Evolutionary conservation across 73 alveolate species (phyloP), one percentile per base, ranked within the genome.

Genomic region (Paramecium biaurelia): DNA sequence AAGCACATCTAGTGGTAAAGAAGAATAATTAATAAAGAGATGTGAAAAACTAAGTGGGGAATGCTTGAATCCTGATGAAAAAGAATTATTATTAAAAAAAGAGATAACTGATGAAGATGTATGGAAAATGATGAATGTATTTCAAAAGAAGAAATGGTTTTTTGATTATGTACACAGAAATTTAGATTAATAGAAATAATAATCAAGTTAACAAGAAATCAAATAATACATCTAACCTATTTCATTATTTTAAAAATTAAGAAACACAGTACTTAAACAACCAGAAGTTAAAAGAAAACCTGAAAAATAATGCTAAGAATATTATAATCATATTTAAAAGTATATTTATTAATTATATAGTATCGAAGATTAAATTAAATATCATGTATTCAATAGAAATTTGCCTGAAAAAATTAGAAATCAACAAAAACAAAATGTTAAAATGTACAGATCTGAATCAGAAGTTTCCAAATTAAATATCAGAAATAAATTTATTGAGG

Each of bases 91-190:
- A 47, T 43, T 79, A 34, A 79, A 79, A 79, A 79, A 45, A 12
- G 56, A 79, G 7, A 79, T 79, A 8, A 79, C 76, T 1, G 90
- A 79, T 45, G 56, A 79, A 18, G 90, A 79, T 38, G 32, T 30
- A 26, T 79, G 90, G 90, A 45, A 10, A 14, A 79, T 79, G 9
- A 41, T 79, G 72, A 79, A 79, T 47, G 30, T 23, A 43, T 79
- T 79, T 47, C 47, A 21, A 43, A 79, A 79, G 53, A 79, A 79
- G 14, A 79, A 79, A 79, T 79, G 90, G 90, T 79, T 79, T 47
- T 79, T 79, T 47, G 90, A 79, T 23, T 79, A 79, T 34, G 56
- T 79, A 0, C 72, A 41, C 7, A 41, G 90, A 24, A 79, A 79
- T 47, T 18, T 79, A 79, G 56, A 79, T 47, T 3, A 38, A 12